A percentile compares a stretch with the other conserved stretches of the same genome.
These are phyloP conservation scores for Arthroderma sp. DNA, from an alignment of 2,329 filamentous ascomycete genomes.

Conservation along the genomic window DNA sequence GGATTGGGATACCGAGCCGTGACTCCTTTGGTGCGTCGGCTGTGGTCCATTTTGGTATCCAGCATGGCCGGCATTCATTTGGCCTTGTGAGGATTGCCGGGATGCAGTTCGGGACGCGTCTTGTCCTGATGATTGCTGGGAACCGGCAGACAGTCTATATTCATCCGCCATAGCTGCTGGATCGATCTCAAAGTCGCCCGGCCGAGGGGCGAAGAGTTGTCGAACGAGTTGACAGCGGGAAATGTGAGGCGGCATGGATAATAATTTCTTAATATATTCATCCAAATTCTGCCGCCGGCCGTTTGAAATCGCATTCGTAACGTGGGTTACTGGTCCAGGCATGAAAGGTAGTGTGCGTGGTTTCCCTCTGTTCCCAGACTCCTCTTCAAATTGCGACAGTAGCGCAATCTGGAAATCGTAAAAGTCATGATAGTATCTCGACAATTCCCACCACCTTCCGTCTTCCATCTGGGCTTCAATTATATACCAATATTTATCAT, in stretches of 20 bases:
- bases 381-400: conserved; percentile 77
- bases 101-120: conserved; percentile 49
- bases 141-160: conserved; percentile 60
- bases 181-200: conserved; percentile 89
- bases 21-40: conserved; percentile 27
- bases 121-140: conserved; percentile 52
- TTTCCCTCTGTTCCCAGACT: conserved; percentile 75
- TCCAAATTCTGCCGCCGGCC: conserved; percentile 85
- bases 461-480: conserved; percentile 87
- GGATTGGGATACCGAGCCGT: conserved; percentile 18
- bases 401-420: conserved; percentile 97
- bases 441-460: conserved; percentile 81
- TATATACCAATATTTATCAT: conserved; percentile 98
- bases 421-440: conserved; percentile 94
- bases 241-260: conserved; percentile 74
- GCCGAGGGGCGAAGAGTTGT: conserved; percentile 77
- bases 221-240: conserved; percentile 71
- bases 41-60: conserved; percentile 34
- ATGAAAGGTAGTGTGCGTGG: conserved; percentile 85
- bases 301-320: conserved; percentile 95
- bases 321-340: conserved; percentile 94
- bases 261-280: conserved; percentile 84
- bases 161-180: conserved; percentile 36
- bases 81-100: conserved; percentile 51
- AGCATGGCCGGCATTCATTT: conserved; percentile 44